A percentile compares a stretch with the other conserved stretches of the same genome.
Evolutionary conservation across 108 stramenopile genomes (phyloP).

Genomic region (Seminavis robusta): DNA sequence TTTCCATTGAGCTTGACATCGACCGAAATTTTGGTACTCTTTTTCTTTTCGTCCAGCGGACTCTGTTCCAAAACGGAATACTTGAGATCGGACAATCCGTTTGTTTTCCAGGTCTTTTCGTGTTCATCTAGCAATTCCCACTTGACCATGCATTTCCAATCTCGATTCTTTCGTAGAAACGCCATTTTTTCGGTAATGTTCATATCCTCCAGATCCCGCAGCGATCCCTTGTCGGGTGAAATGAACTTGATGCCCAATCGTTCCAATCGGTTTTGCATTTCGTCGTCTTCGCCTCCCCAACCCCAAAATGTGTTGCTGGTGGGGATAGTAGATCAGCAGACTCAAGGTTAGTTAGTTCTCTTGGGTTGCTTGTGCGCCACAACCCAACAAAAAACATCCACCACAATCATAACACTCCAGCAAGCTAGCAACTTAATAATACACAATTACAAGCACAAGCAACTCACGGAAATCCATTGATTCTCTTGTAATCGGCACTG

Average conservation of each 20-base stretch:
- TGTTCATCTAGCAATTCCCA: constrained; percentile 96
- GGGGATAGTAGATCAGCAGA: no score
- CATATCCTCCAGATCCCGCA: constrained; percentile 81
- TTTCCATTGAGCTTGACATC: constrained; percentile 90
- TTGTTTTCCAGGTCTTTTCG: constrained; percentile 79
- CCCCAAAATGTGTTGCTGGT: constrained; percentile 98
- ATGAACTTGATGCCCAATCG: constrained; percentile 65
- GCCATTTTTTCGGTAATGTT: constrained; percentile 63
- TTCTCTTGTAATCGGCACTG: constrained; percentile 73
- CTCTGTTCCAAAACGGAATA: constrained; percentile 62
- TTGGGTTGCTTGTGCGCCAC: no score
- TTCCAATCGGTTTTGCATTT: constrained; percentile 88
- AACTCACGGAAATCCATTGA: constrained; percentile 98
- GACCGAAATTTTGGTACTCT: constrained; percentile 81
- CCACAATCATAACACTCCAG: no score
- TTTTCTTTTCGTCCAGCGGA: constrained; percentile 39
- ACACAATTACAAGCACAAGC: constrained; percentile 8
- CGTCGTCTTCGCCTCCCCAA: constrained; percentile 99
- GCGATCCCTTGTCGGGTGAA: constrained; percentile 45
- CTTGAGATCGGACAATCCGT: constrained; percentile 85
- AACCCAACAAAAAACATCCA: no score
- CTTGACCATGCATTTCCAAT: constrained; percentile 97
- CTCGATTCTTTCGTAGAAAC: constrained; percentile 67
- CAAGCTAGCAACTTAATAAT: no score
- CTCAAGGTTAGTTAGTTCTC: no score